Base-by-base conservation (phyloP, 305 asterid species). In the Solanum hybrid region DNA sequence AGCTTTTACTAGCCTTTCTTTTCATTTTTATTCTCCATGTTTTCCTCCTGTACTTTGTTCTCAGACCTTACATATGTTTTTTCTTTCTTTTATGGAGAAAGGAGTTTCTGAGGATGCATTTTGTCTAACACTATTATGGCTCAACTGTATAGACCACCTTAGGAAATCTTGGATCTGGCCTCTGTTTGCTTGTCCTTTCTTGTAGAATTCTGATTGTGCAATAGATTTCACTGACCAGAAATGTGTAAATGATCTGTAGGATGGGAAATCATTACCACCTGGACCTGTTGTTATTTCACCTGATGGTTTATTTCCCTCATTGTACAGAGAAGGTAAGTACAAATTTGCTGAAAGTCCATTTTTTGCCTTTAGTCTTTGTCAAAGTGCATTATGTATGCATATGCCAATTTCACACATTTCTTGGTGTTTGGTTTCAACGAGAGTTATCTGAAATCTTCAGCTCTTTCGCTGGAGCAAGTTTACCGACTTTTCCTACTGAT, bases 251-350 rank as follows among this genome's bases (percentile, higher is more conserved):
- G 88, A 76, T 86, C 87, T 88, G 92, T 94, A 98, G 99, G 99
- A 98, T 89, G 99, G 99, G 87, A 97, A 96, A 89, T 95, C 98
- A 91, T 92, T 98, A 89, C 99, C 99, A 37, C 92, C 60, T 88
- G 99, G 99, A 88, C 99, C 99, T 27, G 99, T 98, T 92, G 99
- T 98, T 90, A 98, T 98, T 88, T 97, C 99, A 64, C 99, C 99
- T 12, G 99, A 98, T 90, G 99, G 99, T 91, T 92, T 98, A 91
- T 96, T 97, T 92, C 99, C 99, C 37, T 98, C 99, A 24, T 89
- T 98, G 81, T 96, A 94, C 91, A 95, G 99, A 92, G 99, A 97
- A 96, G 99, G 99, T 97, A 90, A 76, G 69, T 85, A 88, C 26
- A 66, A 29, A 45, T 88, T 76, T 11, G 51, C 56, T 19, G 5